These are phyloP conservation scores for Ilex asprella DNA, from an alignment of 257 asterid genomes.

Conservation along the genomic window DNA sequence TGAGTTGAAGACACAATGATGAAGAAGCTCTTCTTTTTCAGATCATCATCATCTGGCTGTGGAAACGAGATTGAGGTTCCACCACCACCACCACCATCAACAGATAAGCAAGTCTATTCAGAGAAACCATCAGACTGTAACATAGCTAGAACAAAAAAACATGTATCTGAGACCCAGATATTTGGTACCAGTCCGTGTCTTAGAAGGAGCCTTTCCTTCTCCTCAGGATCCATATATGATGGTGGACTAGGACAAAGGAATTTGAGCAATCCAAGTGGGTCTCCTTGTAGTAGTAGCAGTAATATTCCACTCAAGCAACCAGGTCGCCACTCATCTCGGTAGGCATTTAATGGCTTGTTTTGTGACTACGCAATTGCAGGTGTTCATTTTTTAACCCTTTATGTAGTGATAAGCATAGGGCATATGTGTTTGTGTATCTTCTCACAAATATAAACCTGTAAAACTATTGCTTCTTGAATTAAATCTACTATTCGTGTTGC, in stretches of 20 bases:
- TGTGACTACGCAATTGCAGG: background rate
- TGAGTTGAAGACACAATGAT: constrained; percentile 38
- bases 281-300: constrained; percentile 49
- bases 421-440: background rate
- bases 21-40: constrained; percentile 89
- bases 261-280: constrained; percentile 36
- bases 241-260: constrained; percentile 32
- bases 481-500: constrained; percentile 4
- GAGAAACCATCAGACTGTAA: constrained; percentile 45
- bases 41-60: constrained; percentile 47
- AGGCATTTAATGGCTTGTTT: constrained; percentile 15
- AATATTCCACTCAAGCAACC: constrained; percentile 39
- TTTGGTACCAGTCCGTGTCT: constrained; percentile 47
- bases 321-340: constrained; percentile 52
- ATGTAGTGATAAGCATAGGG: background rate
- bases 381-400: background rate
- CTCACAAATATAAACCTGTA: background rate
- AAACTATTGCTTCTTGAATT: constrained; percentile 5
- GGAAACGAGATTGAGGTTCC: constrained; percentile 38
- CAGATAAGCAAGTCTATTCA: constrained; percentile 55
- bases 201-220: constrained; percentile 80
- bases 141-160: constrained; percentile 39
- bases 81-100: constrained; percentile 45
- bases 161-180: constrained; percentile 36
- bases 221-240: constrained; percentile 65